These are phyloP conservation scores for Botrytis byssoidea DNA, from an alignment of 2,329 filamentous ascomycete species.

Conservation along the genomic window DNA sequence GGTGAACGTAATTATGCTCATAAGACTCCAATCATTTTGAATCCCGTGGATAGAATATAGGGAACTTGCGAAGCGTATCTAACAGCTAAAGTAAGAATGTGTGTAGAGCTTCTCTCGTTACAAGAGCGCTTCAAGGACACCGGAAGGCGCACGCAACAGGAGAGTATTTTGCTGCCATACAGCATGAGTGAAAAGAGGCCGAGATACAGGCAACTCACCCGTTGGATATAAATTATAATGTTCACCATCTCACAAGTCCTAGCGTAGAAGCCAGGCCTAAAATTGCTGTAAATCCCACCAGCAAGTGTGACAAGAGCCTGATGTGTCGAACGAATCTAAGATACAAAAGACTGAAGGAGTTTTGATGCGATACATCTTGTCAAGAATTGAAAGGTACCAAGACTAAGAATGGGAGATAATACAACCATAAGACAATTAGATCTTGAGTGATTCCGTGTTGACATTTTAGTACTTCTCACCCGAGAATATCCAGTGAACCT, in stretches of 20 bases:
- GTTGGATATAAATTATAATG: background rate
- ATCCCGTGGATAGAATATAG: background rate
- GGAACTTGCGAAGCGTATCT: background rate
- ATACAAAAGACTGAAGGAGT: background rate
- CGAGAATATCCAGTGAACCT: background rate
- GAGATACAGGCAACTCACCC: background rate
- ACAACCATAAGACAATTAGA: too few relatives aligned
- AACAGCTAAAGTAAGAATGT: background rate
- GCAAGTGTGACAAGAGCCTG: background rate
- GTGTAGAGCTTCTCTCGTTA: background rate
- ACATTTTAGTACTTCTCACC: background rate
- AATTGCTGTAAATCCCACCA: background rate
- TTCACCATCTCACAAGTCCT: background rate
- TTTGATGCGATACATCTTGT: background rate
- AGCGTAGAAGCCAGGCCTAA: background rate
- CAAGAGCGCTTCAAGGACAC: background rate
- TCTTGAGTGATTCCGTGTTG: too few relatives aligned
- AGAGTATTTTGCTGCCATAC: background rate
- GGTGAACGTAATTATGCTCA: background rate
- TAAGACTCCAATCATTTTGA: background rate
- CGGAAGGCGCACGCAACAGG: background rate
- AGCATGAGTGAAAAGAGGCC: background rate
- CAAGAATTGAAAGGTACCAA: too few relatives aligned
- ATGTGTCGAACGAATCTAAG: background rate
- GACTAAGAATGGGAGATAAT: background rate